Percentiles rank a stretch among this genome's conserved stretches.
Evolutionary conservation across 2,329 filamentous ascomycete genomes (phyloP).

Genomic region (Magnaporthiopsis rhizophila): DNA sequence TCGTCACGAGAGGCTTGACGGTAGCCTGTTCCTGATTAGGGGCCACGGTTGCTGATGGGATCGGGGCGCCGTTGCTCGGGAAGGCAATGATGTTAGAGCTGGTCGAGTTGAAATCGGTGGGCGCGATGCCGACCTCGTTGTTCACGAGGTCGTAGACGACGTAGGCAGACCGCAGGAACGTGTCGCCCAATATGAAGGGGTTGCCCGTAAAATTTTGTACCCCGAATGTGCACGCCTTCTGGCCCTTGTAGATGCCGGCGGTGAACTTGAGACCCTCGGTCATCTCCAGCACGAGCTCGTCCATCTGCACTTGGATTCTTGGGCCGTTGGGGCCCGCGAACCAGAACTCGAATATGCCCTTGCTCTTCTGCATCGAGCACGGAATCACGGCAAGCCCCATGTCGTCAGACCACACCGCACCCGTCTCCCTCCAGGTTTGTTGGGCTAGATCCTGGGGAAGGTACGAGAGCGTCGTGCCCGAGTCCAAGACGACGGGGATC

Average conservation of each 20-base stretch:
- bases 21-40: conserved; percentile 29
- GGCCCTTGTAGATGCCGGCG: conserved; percentile 33
- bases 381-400: conserved; percentile 37
- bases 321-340: conserved; percentile 42
- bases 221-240: conserved; percentile 46
- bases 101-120: conserved; percentile 48
- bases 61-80: conserved; percentile 37
- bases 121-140: conserved; percentile 46
- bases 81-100: conserved; percentile 42
- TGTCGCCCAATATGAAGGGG: conserved; percentile 46
- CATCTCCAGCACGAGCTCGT: conserved; percentile 45
- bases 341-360: conserved; percentile 45
- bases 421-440: conserved; percentile 46
- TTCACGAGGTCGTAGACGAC: conserved; percentile 53
- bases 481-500: conserved; percentile 61
- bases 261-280: conserved; percentile 28
- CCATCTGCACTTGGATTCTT: conserved; percentile 43
- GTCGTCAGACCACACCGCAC: conserved; percentile 35
- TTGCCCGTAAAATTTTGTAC: conserved; percentile 39
- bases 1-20: conserved; percentile 16
- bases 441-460: conserved; percentile 53
- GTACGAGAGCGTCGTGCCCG: conserved; percentile 65
- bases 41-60: conserved; percentile 40
- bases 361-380: conserved; percentile 36
- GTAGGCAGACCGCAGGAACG: conserved; percentile 52